A percentile compares a stretch with the other conserved stretches of the same genome.
Conservation (phyloP, 768 basidiomycete species). For the Scleroderma bovista region DNA sequence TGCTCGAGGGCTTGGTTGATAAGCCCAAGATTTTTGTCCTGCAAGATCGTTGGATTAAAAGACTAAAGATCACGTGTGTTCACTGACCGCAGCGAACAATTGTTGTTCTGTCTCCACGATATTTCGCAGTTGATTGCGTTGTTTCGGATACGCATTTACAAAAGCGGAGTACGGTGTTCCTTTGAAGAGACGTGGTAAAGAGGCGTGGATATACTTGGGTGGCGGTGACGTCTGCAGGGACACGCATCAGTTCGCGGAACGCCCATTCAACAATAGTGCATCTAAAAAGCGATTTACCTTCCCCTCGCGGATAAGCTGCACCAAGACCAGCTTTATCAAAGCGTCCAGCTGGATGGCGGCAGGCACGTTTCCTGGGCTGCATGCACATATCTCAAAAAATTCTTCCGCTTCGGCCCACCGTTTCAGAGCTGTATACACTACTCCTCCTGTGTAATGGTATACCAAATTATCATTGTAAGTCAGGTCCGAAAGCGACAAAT, state of each 20-base stretch:
- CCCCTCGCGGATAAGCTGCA: constrained; percentile 75
- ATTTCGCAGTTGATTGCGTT: constrained; percentile 37
- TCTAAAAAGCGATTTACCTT: constrained; percentile 40
- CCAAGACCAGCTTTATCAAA: constrained; percentile 73
- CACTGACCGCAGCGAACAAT: constrained; percentile 46
- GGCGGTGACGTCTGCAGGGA: constrained; percentile 34
- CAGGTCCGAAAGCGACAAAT: constrained; percentile 56
- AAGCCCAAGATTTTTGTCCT: constrained; percentile 75
- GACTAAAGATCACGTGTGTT: no score
- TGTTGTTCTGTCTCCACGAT: constrained; percentile 52
- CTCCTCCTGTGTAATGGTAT: constrained; percentile 82
- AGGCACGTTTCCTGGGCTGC: constrained; percentile 50
- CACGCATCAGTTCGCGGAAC: background rate
- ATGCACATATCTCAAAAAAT: constrained; percentile 75
- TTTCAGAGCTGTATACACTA: constrained; percentile 57
- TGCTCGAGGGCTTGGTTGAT: constrained; percentile 59
- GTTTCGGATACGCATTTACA: constrained; percentile 60
- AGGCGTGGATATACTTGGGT: constrained; percentile 70
- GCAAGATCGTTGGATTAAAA: no score
- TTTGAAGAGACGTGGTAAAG: constrained; percentile 58
- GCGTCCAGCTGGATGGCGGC: constrained; percentile 81
- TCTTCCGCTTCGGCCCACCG: constrained; percentile 68
- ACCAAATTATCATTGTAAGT: constrained; percentile 72
- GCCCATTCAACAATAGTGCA: background rate
- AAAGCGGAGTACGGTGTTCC: constrained; percentile 59